Base-by-base conservation (phyloP, 257 asterid genomes). In the Anisodus acutangulus region DNA sequence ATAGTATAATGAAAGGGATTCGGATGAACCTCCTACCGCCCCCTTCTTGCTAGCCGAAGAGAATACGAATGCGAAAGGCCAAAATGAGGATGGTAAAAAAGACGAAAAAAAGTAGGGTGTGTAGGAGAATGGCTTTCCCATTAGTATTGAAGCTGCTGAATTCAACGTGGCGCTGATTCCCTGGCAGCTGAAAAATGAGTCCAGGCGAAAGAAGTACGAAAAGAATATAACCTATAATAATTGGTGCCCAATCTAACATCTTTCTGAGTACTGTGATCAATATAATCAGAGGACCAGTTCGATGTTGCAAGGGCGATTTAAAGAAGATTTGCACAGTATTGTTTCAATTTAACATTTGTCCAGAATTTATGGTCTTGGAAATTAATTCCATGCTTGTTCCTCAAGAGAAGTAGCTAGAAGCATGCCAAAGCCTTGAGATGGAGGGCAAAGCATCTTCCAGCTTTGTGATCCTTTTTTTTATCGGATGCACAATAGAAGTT, bases 181-280 rank as follows among this genome's bases (percentile, higher is more conserved):
- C 95, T 55, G 95, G 95, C 2, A 92, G 81, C 80, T 92, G 95
- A 85, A 91, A 92, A 15, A 91, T 64, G 17, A 91, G 80, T 0
- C 94, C 95, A 43, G 95, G 94, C 0, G 94, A 91, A 16, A 92
- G 85, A 76, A 91, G 83, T 6, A 91, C 83, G 84, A 92, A 92
- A 4, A 92, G 90, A 82, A 92, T 80, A 82, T 89, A 85, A 57
- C 92, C 94, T 2, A 92, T 63, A 49, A 91, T 47, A 6, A 90
- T 81, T 2, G 95, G 95, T 4, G 86, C 94, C 95, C 93, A 92
- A 59, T 92, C 94, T 84, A 85, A 39, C 95, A 92, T 76, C 86
- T 47, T 78, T 68, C 49, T 68, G 3, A 58, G 9, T 67, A 12
- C 35, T 64, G 9, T 66, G 9, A 13, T 67, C 7, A 64, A 64